These are phyloP conservation scores for Phoma sp. DNA, from an alignment of 2,329 filamentous ascomycete genomes.

Conservation along the genomic window DNA sequence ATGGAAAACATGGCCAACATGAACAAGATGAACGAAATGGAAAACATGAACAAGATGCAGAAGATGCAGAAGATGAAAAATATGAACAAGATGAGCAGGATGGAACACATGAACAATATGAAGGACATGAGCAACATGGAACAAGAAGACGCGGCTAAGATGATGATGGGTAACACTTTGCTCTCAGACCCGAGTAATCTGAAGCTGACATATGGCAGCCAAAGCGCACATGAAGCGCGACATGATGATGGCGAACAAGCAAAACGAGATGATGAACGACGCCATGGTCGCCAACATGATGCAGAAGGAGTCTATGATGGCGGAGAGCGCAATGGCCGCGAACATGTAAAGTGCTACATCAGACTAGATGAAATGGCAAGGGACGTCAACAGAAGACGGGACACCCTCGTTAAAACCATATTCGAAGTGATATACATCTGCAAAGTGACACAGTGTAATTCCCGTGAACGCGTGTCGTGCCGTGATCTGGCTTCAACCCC, in stretches of 20 bases:
- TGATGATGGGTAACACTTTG: not conserved
- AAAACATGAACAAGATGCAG: not conserved
- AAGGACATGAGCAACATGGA: not conserved
- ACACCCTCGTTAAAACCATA: too few species aligned
- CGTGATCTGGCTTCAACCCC: conserved; percentile 14
- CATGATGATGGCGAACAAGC: not conserved
- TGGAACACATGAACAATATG: too few species aligned
- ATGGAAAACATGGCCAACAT: not conserved
- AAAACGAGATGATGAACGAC: not conserved
- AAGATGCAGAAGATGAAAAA: too few species aligned
- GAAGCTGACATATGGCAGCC: not conserved
- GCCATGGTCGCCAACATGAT: not conserved
- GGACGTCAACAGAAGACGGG: too few species aligned
- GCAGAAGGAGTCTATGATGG: not conserved
- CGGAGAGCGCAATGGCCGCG: not conserved
- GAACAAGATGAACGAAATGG: not conserved
- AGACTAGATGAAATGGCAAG: not conserved
- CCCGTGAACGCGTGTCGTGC: too few species aligned
- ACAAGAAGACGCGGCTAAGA: conserved; percentile 8
- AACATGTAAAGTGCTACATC: not conserved
- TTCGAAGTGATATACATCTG: too few species aligned
- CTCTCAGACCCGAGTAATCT: too few species aligned
- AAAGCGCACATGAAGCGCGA: conserved; percentile 7
- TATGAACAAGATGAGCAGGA: too few species aligned
- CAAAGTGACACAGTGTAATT: too few species aligned